Evolutionary conservation across 2,329 filamentous ascomycete species (phyloP).

Genomic region (Hymenoscyphus occultus): DNA sequence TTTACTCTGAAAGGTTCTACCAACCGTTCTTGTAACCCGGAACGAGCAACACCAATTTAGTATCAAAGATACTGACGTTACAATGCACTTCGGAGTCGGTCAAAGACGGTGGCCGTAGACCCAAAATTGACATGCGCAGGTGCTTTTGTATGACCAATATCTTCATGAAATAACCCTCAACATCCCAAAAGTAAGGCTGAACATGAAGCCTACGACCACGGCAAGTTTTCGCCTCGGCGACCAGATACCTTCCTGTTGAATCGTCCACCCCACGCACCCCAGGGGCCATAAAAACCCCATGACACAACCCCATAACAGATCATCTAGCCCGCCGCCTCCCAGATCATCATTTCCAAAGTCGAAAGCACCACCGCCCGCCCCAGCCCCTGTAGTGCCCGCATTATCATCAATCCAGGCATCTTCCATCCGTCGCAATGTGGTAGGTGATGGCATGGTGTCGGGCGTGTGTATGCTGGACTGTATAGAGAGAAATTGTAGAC

Average conservation of each 20-base stretch:
- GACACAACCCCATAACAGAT: slow-evolving; percentile 82
- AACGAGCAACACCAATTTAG: neutral
- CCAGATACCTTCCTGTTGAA: slow-evolving; percentile 85
- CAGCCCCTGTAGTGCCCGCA: slow-evolving; percentile 37
- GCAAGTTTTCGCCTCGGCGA: slow-evolving; percentile 80
- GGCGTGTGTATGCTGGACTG: slow-evolving; percentile 80
- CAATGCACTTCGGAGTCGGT: neutral
- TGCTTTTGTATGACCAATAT: neutral
- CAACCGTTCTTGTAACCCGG: neutral
- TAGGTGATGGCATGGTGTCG: slow-evolving; percentile 80
- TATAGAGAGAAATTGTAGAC: slow-evolving; percentile 85
- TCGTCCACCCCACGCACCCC: slow-evolving; percentile 79
- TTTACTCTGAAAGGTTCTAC: neutral
- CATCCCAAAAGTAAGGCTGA: slow-evolving; percentile 75
- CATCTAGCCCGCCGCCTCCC: slow-evolving; percentile 60
- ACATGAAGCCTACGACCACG: slow-evolving; percentile 76
- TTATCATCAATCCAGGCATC: slow-evolving; percentile 86
- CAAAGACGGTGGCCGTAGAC: neutral
- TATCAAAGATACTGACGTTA: neutral
- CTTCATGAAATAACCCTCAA: slow-evolving; percentile 43
- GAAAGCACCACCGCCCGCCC: slow-evolving; percentile 39
- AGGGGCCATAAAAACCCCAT: slow-evolving; percentile 96
- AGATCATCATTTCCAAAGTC: slow-evolving; percentile 39
- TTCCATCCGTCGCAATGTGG: slow-evolving; percentile 73
- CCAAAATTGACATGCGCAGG: neutral